Percentiles rank a stretch among this genome's conserved stretches.
Conservation (phyloP, 768 basidiomycete species). For the Mycena kentingensis region DNA sequence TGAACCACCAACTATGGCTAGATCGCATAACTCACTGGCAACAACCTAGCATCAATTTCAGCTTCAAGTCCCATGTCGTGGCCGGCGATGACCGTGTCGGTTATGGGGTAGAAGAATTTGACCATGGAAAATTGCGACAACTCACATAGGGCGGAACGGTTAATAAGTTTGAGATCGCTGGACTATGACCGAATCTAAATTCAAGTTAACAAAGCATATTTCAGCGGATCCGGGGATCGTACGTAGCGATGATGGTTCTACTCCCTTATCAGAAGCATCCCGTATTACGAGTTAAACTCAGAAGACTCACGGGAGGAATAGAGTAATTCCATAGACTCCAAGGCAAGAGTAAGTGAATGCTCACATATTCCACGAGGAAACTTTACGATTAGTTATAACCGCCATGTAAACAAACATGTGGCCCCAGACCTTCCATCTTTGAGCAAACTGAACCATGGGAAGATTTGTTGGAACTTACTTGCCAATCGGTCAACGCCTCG, state of each 20-base stretch:
- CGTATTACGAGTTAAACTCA: not conserved
- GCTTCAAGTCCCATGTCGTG: no score
- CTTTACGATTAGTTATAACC: constrained; percentile 59
- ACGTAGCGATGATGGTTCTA: constrained; percentile 64
- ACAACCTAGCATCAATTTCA: no score
- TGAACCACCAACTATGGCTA: not conserved
- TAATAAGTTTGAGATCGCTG: constrained; percentile 61
- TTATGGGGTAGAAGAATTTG: not conserved
- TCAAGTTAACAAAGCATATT: not conserved
- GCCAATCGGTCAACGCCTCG: constrained; percentile 64
- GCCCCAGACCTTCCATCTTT: constrained; percentile 56
- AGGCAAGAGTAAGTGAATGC: not conserved
- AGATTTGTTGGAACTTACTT: no score
- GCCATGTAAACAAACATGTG: constrained; percentile 64
- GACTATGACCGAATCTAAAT: constrained; percentile 57
- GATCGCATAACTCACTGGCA: constrained; percentile 48
- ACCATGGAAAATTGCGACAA: not conserved
- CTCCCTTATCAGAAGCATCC: not conserved
- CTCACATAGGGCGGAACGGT: constrained; percentile 63
- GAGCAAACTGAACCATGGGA: no score
- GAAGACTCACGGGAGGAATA: constrained; percentile 67
- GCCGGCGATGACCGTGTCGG: no score
- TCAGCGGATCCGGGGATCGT: constrained; percentile 10
- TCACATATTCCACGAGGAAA: not conserved
- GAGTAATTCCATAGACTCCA: constrained; percentile 67